Evolutionary conservation across 108 stramenopile species (phyloP).

Genomic region (Nitzschia inconspicua): DNA sequence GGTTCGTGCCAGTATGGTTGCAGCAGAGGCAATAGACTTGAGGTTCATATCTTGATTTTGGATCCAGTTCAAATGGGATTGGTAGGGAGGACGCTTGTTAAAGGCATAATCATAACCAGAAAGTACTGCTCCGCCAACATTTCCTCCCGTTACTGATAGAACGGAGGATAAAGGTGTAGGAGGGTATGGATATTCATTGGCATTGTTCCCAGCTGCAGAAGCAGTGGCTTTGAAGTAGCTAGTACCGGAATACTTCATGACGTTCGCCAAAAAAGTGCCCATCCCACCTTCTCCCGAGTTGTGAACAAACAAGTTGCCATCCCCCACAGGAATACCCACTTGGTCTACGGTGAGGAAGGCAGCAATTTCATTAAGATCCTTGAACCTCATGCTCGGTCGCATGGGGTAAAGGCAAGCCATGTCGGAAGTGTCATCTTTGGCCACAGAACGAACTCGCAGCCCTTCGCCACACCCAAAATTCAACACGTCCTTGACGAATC

Average conservation of each 20-base stretch:
- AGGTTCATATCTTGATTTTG: conserved; percentile 43
- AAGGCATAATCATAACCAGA: conserved; percentile 81
- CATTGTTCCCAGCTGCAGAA: conserved; percentile 38
- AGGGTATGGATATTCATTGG: conserved; percentile 69
- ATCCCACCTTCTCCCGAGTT: conserved; percentile 48
- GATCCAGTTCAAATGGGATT: conserved; percentile 69
- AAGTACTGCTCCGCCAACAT: conserved; percentile 68
- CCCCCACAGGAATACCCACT: conserved; percentile 51
- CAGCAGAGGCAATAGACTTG: conserved; percentile 74
- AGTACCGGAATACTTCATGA: conserved; percentile 51
- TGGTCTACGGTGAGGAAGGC: conserved; percentile 88
- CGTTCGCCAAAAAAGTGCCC: conserved; percentile 58
- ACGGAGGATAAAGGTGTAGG: conserved; percentile 76
- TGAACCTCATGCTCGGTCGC: conserved; percentile 67
- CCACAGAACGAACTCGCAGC: conserved; percentile 40
- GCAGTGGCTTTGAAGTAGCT: conserved; percentile 33
- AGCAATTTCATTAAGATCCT: conserved; percentile 57
- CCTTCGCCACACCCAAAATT: conserved; percentile 64
- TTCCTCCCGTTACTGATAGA: conserved; percentile 42
- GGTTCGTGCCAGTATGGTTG: conserved; percentile 78
- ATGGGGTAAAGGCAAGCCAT: conserved; percentile 74
- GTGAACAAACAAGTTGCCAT: conserved; percentile 63
- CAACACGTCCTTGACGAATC: conserved; percentile 68
- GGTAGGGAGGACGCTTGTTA: conserved; percentile 57
- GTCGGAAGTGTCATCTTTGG: conserved; percentile 45